Percentiles rank a stretch among this genome's conserved stretches.
Conservation (phyloP, 192 early-diverging fungal genomes). For the Gonapodya sp. region DNA sequence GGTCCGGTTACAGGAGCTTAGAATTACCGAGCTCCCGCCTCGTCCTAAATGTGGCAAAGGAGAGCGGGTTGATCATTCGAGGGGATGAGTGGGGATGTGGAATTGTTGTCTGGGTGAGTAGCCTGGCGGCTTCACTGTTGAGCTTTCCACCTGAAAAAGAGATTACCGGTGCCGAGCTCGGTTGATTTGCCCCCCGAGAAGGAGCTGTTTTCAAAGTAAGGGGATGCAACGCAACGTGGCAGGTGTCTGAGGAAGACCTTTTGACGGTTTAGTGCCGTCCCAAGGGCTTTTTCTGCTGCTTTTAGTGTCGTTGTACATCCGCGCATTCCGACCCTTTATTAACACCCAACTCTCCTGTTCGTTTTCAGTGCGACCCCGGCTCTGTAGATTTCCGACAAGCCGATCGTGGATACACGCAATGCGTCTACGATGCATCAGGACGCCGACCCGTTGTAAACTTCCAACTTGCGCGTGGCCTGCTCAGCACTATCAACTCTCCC, state of each 20-base stretch:
- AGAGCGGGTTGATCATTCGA: not conserved
- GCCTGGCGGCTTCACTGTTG: no score
- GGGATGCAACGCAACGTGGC: no score
- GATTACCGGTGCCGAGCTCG: no score
- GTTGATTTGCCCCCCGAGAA: no score
- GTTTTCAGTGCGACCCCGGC: not conserved
- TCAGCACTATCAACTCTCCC: not conserved
- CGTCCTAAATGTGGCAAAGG: not conserved
- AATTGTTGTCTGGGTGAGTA: not conserved
- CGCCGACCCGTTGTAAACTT: not conserved
- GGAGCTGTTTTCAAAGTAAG: no score
- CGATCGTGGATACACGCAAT: not conserved
- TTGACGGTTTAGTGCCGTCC: no score
- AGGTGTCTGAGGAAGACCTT: no score
- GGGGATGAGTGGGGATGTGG: not conserved
- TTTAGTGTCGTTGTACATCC: no score
- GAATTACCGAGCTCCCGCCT: not conserved
- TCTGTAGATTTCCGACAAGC: not conserved
- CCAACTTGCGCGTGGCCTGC: not conserved
- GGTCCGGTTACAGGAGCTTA: not conserved
- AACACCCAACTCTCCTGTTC: no score
- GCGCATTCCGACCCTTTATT: no score
- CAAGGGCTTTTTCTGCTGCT: no score
- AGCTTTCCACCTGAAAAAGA: no score
- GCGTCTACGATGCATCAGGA: not conserved